Evolutionary conservation across 306 rosid genomes (phyloP).

Genomic region (Pterocarpus macrocarpus): DNA sequence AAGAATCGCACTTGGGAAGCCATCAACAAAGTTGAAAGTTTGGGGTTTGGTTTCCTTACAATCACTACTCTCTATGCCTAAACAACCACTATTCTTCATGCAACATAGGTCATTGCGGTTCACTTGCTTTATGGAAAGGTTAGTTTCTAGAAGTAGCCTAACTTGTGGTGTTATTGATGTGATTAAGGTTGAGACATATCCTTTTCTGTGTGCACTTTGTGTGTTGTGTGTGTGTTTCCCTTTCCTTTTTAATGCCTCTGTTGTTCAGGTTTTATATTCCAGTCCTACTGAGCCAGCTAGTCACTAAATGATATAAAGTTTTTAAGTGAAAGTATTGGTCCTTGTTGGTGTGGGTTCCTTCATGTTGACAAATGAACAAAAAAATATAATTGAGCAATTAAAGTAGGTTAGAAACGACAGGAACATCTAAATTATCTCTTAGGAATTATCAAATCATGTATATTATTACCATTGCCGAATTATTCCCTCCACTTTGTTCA

Average conservation of each 20-base stretch:
- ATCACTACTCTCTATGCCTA: slow-evolving; percentile 14
- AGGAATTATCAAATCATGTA: slow-evolving; percentile 11
- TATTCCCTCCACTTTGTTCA: slow-evolving; percentile 8
- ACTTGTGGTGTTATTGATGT: slow-evolving; percentile 2
- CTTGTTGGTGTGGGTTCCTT: slow-evolving; percentile 17
- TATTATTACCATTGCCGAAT: background rate
- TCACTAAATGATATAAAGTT: slow-evolving; percentile 3
- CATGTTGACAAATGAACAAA: slow-evolving; percentile 26
- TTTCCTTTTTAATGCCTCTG: background rate
- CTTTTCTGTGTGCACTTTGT: background rate
- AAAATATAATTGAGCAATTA: slow-evolving; percentile 20
- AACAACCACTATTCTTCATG: background rate
- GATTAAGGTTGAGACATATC: slow-evolving; percentile 7
- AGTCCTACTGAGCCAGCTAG: background rate
- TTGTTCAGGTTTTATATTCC: slow-evolving; percentile 30
- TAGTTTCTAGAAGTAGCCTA: slow-evolving; percentile 41
- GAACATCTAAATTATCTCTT: slow-evolving; percentile 7
- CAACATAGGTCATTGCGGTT: background rate
- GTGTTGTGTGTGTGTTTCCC: background rate
- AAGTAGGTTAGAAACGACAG: background rate
- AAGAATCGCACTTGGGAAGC: slow-evolving; percentile 34
- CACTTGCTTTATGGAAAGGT: slow-evolving; percentile 40
- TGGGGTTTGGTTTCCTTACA: slow-evolving; percentile 38
- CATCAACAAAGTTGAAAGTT: slow-evolving; percentile 30
- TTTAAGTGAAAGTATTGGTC: slow-evolving; percentile 6